These are phyloP conservation scores for Stephanodiscus minutulus DNA, from an alignment of 108 stramenopile species.

Conservation along the genomic window DNA sequence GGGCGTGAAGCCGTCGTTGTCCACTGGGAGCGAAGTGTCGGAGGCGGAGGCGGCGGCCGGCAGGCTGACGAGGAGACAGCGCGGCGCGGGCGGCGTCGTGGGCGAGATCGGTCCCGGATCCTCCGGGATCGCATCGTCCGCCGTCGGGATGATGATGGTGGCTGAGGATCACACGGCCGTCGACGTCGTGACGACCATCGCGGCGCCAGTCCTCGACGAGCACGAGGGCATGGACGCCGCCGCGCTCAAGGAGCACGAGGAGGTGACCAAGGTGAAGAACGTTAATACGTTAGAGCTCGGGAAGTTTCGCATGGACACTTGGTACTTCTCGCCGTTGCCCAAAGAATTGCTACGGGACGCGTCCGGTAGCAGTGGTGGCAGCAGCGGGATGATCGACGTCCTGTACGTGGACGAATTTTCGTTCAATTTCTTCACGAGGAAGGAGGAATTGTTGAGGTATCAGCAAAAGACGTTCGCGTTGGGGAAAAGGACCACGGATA, in stretches of 20 bases:
- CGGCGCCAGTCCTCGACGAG: conserved; percentile 93
- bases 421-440: conserved; percentile 89
- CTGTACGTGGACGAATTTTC: conserved; percentile 98
- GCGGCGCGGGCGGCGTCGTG: not conserved
- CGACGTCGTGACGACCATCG: conserved; percentile 80
- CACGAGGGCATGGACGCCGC: conserved; percentile 98
- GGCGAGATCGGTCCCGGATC: not conserved
- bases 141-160: conserved; percentile 16
- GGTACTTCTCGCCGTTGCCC: conserved; percentile 98
- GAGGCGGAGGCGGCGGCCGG: not conserved
- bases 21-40: not conserved
- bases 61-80: conserved; percentile 20
- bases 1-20: not conserved
- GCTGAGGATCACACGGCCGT: conserved; percentile 64
- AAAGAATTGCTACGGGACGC: conserved; percentile 87
- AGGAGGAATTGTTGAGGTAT: conserved; percentile 87
- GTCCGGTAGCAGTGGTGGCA: conserved; percentile 10
- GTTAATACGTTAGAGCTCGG: conserved; percentile 92
- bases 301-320: conserved; percentile 91
- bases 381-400: conserved; percentile 77
- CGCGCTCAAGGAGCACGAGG: conserved; percentile 95
- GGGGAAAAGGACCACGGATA: conserved; percentile 12
- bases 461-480: conserved; percentile 64
- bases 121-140: not conserved
- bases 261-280: conserved; percentile 99